These are phyloP conservation scores for Escovopsis sp. DNA, from an alignment of 2,329 filamentous ascomycete species.

Conservation along the genomic window DNA sequence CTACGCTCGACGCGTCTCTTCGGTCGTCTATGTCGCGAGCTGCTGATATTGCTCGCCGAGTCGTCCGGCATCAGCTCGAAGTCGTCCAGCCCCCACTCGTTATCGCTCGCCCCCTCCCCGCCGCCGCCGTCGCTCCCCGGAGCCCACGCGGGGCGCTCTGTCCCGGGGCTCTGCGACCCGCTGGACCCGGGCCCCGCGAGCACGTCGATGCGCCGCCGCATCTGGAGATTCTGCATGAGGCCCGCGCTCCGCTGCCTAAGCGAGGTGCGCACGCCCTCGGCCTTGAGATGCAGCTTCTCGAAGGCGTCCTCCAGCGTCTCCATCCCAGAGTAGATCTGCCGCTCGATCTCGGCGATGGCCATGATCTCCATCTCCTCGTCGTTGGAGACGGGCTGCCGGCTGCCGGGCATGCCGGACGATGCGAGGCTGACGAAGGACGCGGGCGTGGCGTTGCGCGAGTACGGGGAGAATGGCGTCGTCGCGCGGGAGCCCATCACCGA, in stretches of 20 bases:
- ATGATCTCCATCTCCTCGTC: conserved; percentile 92
- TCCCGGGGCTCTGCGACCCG: conserved; percentile 27
- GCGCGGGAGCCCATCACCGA: conserved; percentile 29
- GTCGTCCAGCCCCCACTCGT: conserved; percentile 40
- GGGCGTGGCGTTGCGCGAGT: conserved; percentile 40
- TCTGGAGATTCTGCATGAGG: conserved; percentile 48
- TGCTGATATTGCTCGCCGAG: conserved; percentile 66
- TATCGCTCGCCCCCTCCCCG: conserved; percentile 36
- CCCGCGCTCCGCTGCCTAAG: conserved; percentile 73
- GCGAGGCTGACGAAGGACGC: conserved; percentile 44
- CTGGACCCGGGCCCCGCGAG: conserved; percentile 31
- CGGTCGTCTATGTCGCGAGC: conserved; percentile 48
- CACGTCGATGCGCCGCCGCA: conserved; percentile 41
- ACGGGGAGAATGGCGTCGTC: conserved; percentile 32
- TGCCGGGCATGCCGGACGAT: conserved; percentile 28
- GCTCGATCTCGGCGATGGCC: conserved; percentile 76
- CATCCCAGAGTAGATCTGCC: conserved; percentile 89
- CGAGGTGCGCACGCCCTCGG: conserved; percentile 62
- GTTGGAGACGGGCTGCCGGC: conserved; percentile 55
- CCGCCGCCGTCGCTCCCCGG: conserved; percentile 29
- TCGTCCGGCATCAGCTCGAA: conserved; percentile 60
- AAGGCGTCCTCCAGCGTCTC: conserved; percentile 89
- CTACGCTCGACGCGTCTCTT: conserved; percentile 53
- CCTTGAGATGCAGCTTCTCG: conserved; percentile 73
- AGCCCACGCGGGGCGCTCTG: conserved; percentile 26